Evolutionary conservation across 2,329 filamentous ascomycete species (phyloP), one percentile per base, ranked within the genome.

Genomic region (Colletotrichum kahawae): DNA sequence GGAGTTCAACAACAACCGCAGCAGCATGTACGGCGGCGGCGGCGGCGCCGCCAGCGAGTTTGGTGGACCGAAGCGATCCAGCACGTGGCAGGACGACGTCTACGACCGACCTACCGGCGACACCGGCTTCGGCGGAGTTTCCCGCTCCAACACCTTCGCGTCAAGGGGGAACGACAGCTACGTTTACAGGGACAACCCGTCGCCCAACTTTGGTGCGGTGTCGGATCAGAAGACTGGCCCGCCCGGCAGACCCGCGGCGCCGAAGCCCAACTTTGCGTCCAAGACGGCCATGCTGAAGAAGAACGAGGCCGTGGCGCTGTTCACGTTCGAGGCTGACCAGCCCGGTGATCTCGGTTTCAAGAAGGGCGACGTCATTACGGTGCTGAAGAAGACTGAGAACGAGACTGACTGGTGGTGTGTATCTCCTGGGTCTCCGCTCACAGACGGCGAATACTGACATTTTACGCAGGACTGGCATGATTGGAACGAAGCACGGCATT

Each of bases 331-430:
- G 77, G 93, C 95, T 0, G 96, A 98, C 80, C 96, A 98, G 84
- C 92, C 95, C 1, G 96, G 96, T 6, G 96, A 99, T 83, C 84
- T 98, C 71, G 95, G 93, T 0, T 99, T 99, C 38, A 76, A 76
- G 65, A 99, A 99, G 89, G 97, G 97, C 24, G 97, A 99, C 34
- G 85, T 98, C 71, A 98, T 99, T 78, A 98, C 95, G 1, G 95
- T 99, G 73, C 84, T 98, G 72, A 98, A 99, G 88, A 94, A 94
- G 84, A 98, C 96, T 7, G 95, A 98, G 6, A 98, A 94, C 79
- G 94, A 95, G 74, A 96, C 95, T 72, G 96, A 98, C 83, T 98
- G 96, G 96, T 98, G 96, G 92, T 94, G 88, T 79, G 92, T 90
- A 18, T 1, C 8, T 16, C 9, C 16, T 27, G 33, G 2, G 2